Conservation (phyloP, 345 rosid species). For the Erysimum cheiranthoides region DNA sequence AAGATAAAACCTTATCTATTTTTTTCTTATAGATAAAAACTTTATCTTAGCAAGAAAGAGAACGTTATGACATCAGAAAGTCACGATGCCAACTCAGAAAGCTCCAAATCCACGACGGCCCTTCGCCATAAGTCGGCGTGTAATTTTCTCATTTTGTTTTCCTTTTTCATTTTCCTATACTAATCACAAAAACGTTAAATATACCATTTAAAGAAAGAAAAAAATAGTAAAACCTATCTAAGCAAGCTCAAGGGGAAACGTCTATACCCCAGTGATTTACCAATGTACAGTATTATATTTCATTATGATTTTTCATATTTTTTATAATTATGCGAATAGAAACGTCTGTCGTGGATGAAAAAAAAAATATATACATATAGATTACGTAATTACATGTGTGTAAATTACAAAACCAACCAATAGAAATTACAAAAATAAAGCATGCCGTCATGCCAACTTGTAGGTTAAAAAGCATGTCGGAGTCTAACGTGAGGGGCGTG, state of each 20-base stretch:
- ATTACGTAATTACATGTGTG: background rate
- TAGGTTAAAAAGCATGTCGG: slow-evolving; percentile 35
- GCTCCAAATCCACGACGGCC: slow-evolving; percentile 42
- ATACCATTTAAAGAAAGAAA: slow-evolving; percentile 28
- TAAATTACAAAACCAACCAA: no score
- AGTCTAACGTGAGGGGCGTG: slow-evolving; percentile 44
- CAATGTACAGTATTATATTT: no score
- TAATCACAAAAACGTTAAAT: background rate
- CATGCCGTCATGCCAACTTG: slow-evolving; percentile 19
- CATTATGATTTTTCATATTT: no score
- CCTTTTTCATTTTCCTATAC: background rate
- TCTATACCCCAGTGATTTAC: no score
- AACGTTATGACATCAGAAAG: slow-evolving; percentile 53
- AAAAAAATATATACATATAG: no score
- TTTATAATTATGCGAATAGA: no score
- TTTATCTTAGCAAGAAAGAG: slow-evolving; percentile 34
- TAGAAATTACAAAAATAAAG: no score
- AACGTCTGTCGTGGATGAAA: no score
- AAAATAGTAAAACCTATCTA: slow-evolving; percentile 4
- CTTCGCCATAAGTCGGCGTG: slow-evolving; percentile 18
- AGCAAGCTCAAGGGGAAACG: background rate
- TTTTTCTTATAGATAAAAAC: background rate
- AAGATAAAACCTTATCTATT: background rate
- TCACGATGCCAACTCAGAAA: slow-evolving; percentile 58
- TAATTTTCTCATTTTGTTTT: slow-evolving; percentile 7